phyloP scores from a whole-genome alignment of 495 filamentous ascomycete genomes.

The Neurospora sp. region DNA sequence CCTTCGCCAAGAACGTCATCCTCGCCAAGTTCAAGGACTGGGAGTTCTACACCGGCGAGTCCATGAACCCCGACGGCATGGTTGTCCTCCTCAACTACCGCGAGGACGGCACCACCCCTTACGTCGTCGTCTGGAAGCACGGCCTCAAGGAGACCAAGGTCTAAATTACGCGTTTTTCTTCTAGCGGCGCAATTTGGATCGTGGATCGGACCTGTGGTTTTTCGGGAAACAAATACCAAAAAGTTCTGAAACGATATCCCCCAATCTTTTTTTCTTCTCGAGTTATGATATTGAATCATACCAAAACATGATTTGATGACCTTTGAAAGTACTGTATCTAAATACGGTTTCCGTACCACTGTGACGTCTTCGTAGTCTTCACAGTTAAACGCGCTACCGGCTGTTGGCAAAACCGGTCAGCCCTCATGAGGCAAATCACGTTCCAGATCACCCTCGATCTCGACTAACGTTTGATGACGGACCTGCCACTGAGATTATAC shows the following conservation, averaged over 20 bases:
- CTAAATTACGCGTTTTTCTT: conserved; percentile 35
- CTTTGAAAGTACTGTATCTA: not conserved
- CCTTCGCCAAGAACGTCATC: conserved; percentile 70
- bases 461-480: not conserved
- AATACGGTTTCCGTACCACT: not conserved
- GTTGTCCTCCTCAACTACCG: conserved; percentile 93
- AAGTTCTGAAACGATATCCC: not conserved
- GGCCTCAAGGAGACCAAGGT: conserved; percentile 88
- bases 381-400: not conserved
- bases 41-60: conserved; percentile 87
- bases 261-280: not conserved
- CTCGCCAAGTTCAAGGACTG: conserved; percentile 82
- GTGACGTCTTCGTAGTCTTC: not conserved
- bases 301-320: not conserved
- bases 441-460: not conserved
- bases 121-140: conserved; percentile 88
- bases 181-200: not conserved
- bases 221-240: not conserved
- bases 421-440: not conserved
- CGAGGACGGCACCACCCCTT: conserved; percentile 89
- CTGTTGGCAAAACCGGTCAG: not conserved
- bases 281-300: not conserved
- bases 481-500: not conserved
- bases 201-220: not conserved
- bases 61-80: conserved; percentile 90